Base-by-base conservation (phyloP, 129 eudicot species). In the Saposhnikovia divaricata region DNA sequence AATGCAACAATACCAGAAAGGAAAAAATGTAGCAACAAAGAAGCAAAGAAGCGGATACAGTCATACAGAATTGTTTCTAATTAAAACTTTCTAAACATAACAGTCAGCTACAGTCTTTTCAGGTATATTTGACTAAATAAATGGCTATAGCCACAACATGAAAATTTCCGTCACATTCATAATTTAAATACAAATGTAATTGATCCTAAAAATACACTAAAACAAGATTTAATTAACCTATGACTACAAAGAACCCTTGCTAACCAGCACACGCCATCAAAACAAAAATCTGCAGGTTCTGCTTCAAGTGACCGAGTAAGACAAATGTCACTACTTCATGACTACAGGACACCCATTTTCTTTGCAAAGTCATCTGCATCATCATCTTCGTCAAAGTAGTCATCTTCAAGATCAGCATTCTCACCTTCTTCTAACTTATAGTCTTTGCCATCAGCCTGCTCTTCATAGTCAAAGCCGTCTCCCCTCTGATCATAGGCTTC, bases 361-460 rank as follows among this genome's bases (percentile, higher is more conserved):
- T 88, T 90, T 45, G 89, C 96, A 80, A 81, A 84, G 79, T 85
- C 95, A 71, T 89, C 82, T 12, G 83, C 87, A 39, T 86, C 87
- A 50, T 82, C 86, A 34, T 93, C 94, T 57, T 77, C 92, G 12
- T 76, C 87, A 50, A 57, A 65, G 37, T 86, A 44, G 55, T 74
- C 77, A 10, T 73, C 77, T 45, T 74, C 77, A n/a, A 19, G 37
- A 43, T 73, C 89, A 18, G 31, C 82, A 80, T 81, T 84, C 23
- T 90, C 96, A 74, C 89, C 97, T 47, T 84, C 98, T 25, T 86
- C 89, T 50, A 84, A 65, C 43, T 83, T 84, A 77, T 83, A 89
- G 9, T 87, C 90, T 79, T 89, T 96, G 34, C 88, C 98, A 31
- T 83, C 94, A 50, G 78, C 87, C 80, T 93, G 94, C 77, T 91